phyloP scores from a whole-genome alignment of 495 filamentous ascomycete genomes.

The Tuber calosporum region DNA sequence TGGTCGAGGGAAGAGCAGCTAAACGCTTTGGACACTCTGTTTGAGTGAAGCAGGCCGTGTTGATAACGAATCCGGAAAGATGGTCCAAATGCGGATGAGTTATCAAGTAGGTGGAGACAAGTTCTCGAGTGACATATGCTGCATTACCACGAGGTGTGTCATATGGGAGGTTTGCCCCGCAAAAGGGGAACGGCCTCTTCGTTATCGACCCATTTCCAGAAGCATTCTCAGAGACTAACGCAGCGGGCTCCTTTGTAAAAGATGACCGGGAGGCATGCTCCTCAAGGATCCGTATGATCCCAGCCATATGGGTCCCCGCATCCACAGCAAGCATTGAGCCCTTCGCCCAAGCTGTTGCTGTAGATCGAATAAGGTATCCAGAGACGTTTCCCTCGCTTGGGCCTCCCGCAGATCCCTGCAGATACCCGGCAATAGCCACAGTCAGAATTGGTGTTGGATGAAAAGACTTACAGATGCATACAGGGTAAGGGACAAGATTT shows the following conservation, averaged over 20 bases:
- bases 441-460: constrained; percentile 23
- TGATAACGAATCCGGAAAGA: constrained; percentile 81
- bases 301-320: constrained; percentile 79
- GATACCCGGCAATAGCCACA: constrained; percentile 20
- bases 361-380: constrained; percentile 77
- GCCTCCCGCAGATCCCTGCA: constrained; percentile 81
- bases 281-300: constrained; percentile 67
- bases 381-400: constrained; percentile 85
- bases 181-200: constrained; percentile 57
- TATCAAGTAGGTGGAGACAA: constrained; percentile 81
- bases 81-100: constrained; percentile 95
- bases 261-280: constrained; percentile 44
- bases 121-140: constrained; percentile 62
- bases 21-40: constrained; percentile 68
- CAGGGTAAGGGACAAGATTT: constrained; percentile 22
- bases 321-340: constrained; percentile 83
- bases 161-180: constrained; percentile 60
- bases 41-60: constrained; percentile 68
- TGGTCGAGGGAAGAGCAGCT: constrained; percentile 75
- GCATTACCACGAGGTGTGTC: constrained; percentile 65
- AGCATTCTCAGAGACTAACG: constrained; percentile 15
- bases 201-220: constrained; percentile 14
- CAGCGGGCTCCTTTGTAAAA: constrained; percentile 12
- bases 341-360: constrained; percentile 65
- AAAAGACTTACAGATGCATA: constrained; percentile 18